These are phyloP conservation scores for maize (Zea mays) DNA, from an alignment of 176 grass and related monocot genomes.

Conservation along the genomic window Zm-B73-REFERENCE-NAM-5.0 NC_050097.1:124594501-124595000, in stretches of 20 bases:
- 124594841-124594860: not conserved
- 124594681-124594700: no score
- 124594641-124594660: no score
- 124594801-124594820: not conserved
- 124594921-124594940: not conserved
- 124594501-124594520: no score
- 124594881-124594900: not conserved
- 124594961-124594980: not conserved
- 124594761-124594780: no score
- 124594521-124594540: no score
- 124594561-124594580: no score
- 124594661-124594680: no score
- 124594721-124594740: no score
- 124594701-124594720: no score
- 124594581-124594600: not conserved
- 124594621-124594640: not conserved
- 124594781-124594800: no score
- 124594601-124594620: not conserved
- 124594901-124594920: not conserved
- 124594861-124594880: not conserved
- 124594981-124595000: not conserved
- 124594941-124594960: not conserved
- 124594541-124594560: no score
- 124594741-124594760: no score
- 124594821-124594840: not conserved